Percentiles rank a stretch among this genome's conserved stretches.
Evolutionary conservation across 2,329 filamentous ascomycete species (phyloP).

Genomic region (Phaeosphaeriaceae sp.): DNA sequence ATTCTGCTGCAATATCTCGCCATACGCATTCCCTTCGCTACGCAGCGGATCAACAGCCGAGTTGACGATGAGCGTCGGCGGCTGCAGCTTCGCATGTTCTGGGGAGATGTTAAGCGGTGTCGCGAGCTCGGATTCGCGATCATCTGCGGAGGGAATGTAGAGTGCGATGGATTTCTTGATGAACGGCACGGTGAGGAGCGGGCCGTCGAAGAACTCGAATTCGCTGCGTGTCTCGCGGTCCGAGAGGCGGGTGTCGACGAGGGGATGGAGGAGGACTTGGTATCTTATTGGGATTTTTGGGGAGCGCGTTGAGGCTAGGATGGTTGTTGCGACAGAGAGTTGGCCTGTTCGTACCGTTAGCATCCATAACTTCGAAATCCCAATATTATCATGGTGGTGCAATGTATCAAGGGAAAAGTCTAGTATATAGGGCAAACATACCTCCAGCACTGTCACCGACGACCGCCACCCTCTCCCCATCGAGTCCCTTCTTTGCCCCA

Average conservation of each 20-base stretch:
- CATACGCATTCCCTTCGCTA: slow-evolving; percentile 2
- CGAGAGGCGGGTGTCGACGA: not conserved
- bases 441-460: not conserved
- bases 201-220: slow-evolving; percentile 11
- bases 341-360: not conserved
- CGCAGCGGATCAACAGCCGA: slow-evolving; percentile 3
- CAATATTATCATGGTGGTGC: no score
- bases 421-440: not conserved
- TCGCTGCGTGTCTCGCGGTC: slow-evolving; percentile 7
- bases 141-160: slow-evolving; percentile 4
- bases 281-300: not conserved
- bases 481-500: not conserved
- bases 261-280: slow-evolving; percentile 5
- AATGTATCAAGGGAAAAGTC: no score
- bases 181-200: slow-evolving; percentile 5
- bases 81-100: slow-evolving; percentile 9
- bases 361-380: no score
- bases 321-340: not conserved
- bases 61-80: slow-evolving; percentile 10
- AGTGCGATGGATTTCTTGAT: slow-evolving; percentile 1
- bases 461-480: not conserved
- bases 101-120: slow-evolving; percentile 4
- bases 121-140: slow-evolving; percentile 7
- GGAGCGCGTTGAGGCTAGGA: not conserved
- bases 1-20: slow-evolving; percentile 6